These are phyloP conservation scores for Sclerospora graminicola DNA, from an alignment of 352 stramenopile genomes.

Conservation along the genomic window DNA sequence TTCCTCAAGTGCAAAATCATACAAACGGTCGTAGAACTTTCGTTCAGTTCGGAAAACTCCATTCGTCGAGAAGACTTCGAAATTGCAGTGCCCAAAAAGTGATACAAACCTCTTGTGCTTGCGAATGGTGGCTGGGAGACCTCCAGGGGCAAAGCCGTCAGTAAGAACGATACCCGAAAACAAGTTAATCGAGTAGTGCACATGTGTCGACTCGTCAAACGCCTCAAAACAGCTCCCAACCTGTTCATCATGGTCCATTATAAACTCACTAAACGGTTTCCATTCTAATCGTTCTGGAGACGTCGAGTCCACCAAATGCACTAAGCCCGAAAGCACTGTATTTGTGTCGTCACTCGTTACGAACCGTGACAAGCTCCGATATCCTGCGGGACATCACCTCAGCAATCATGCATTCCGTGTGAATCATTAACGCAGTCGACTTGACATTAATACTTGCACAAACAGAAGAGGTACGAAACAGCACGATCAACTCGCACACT, in stretches of 20 bases:
- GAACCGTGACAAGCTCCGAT: slow-evolving; percentile 6
- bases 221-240: no score
- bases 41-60: no score
- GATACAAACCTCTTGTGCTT: slow-evolving; percentile 15
- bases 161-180: no score
- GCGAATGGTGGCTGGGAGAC: slow-evolving; percentile 29
- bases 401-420: slow-evolving; percentile 15
- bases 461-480: slow-evolving; percentile 28
- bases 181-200: no score
- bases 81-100: slow-evolving; percentile 38
- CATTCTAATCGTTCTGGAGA: no score
- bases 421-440: slow-evolving; percentile 11
- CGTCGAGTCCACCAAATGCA: no score
- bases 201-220: slow-evolving; percentile 12
- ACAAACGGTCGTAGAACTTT: no score
- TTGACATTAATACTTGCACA: slow-evolving; percentile 15
- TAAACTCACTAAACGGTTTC: no score
- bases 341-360: slow-evolving; percentile 1
- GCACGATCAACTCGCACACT: slow-evolving; percentile 33
- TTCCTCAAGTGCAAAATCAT: slow-evolving; percentile 25
- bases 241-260: background rate
- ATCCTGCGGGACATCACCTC: no score
- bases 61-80: slow-evolving; percentile 29
- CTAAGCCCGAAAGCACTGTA: slow-evolving; percentile 9
- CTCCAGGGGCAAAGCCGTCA: slow-evolving; percentile 19